These are phyloP conservation scores for Didymella pomorum DNA, from an alignment of 2,329 filamentous ascomycete genomes.

Conservation along the genomic window DNA sequence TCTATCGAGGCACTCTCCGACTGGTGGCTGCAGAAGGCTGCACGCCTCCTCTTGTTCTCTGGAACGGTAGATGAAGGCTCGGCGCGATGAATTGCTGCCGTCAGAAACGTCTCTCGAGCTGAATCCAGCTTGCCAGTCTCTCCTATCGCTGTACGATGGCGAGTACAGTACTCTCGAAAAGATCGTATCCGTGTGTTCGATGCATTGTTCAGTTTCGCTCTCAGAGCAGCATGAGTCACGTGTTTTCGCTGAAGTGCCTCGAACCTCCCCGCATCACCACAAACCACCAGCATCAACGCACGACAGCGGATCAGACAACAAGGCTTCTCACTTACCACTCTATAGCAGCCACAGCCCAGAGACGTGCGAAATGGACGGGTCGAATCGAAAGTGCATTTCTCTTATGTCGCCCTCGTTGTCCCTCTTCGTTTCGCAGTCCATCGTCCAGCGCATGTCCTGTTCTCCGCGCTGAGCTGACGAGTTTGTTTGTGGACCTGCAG, in stretches of 20 bases:
- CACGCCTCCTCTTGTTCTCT: background rate
- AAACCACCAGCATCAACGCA: background rate
- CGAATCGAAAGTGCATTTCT: background rate
- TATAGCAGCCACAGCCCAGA: background rate
- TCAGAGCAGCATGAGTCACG: background rate
- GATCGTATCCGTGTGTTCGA: background rate
- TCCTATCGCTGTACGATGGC: background rate
- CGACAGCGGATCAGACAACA: background rate
- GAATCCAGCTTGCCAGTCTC: background rate
- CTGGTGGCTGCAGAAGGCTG: conserved; percentile 15
- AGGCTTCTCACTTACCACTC: background rate
- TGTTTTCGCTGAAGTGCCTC: background rate
- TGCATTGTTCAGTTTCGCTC: background rate
- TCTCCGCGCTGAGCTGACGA: background rate
- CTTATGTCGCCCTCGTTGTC: background rate
- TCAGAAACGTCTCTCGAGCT: background rate
- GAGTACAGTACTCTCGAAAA: background rate
- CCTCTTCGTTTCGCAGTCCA: background rate
- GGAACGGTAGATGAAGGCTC: conserved; percentile 6
- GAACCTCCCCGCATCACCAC: background rate
- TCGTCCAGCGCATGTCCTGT: background rate
- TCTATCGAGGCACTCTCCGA: conserved; percentile 19
- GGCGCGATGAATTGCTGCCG: background rate
- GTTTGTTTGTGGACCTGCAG: background rate
- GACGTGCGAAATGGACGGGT: background rate